Evolutionary conservation across 2,329 filamentous ascomycete genomes (phyloP), one percentile per base, ranked within the genome.

Genomic region (Fusarium lyarnte): DNA sequence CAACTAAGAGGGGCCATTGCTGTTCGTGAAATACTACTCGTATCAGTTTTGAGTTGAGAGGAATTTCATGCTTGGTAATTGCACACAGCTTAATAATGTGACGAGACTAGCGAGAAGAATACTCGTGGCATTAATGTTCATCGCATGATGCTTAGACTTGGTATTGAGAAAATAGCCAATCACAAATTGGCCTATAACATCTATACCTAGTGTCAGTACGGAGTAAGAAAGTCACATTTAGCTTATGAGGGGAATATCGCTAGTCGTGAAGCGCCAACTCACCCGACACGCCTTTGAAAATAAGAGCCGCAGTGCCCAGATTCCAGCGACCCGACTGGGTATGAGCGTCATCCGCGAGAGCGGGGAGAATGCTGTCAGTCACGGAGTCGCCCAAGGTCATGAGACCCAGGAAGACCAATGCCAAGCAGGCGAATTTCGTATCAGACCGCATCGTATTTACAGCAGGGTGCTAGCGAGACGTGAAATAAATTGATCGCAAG

Each of bases 231-330:
- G 12, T 16, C 9, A 14, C 19, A 12, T 19, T 21, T 31, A 12
- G 21, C 14, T 11, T 31, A 31, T 31, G 31, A 31, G 4, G 27
- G 27, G 6, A 29, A 13, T 9, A 13, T 23, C 7, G 36, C 21
- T 31, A 23, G 29, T 5, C 27, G 13, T 21, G 38, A 25, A n/a
- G n/a, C n/a, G 12, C 38, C 6, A 10, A 43, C 38, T 13, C 16
- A 55, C 53, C 53, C 9, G 53, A 55, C 2, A 45, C 53, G n/a
- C 53, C n/a, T 33, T 23, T 45, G 27, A 55, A 29, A 19, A 55
- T 8, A 25, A 55, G 39, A 41, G 53, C 38, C 27, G 29, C 27
- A 25, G 53, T 33, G 2, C n/a, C 38, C 1, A 45, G 31, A 10
- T 55, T 55, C 53, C 53, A 55, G 3, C 3, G 38, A 4, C 53